Base-by-base conservation (phyloP, 2,329 filamentous ascomycete species). In the Leptodontidium sp. region DNA sequence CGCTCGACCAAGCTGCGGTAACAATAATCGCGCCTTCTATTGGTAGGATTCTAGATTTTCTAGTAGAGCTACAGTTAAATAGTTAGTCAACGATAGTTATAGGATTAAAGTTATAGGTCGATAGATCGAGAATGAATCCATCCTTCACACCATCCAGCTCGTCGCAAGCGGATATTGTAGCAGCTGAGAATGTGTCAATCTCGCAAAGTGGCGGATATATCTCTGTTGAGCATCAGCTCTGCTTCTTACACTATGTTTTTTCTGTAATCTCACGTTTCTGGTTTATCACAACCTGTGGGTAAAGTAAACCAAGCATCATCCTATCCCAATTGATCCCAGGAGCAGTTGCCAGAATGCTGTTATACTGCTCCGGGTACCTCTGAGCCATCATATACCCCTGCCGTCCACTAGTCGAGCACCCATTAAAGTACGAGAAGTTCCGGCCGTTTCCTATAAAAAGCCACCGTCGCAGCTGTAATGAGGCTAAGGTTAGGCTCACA, bases 271-370 rank as follows among this genome's bases (percentile, higher is more conserved):
- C 17, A 57, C 53, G 38, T 26, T 57, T 57, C 15, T 57, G 14
- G 45, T 71, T 63, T 69, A 75, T 74, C n/a, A 74, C 52, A 14
- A 72, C 50, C 15, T 63, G 24, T 17, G 70, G 65, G 61, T 67
- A 72, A 29, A 61, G 59, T 5, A 65, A 40, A 1, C 40, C 53
- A 1, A 68, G 17, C 12, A 69, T 43, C 12, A 73, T 63, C 21
- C 62, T 50, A 57, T 49, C 52, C 70, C 66, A 74, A 63, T 82
- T 79, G 58, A 82, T 77, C 1, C 81, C 81, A 14, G 82, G 81
- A 1, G 80, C 78, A 5, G 70, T 68, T 7, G 81, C 79, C 7
- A 79, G 66, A 62, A 83, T 82, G 24, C 81, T 80, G 68, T 83
- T 77, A 65, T 79, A 82, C 2, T 75, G 72, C 1, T 74, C 63